phyloP scores from a whole-genome alignment of 352 stramenopile genomes.

The Elongisporangium anandrum region DNA sequence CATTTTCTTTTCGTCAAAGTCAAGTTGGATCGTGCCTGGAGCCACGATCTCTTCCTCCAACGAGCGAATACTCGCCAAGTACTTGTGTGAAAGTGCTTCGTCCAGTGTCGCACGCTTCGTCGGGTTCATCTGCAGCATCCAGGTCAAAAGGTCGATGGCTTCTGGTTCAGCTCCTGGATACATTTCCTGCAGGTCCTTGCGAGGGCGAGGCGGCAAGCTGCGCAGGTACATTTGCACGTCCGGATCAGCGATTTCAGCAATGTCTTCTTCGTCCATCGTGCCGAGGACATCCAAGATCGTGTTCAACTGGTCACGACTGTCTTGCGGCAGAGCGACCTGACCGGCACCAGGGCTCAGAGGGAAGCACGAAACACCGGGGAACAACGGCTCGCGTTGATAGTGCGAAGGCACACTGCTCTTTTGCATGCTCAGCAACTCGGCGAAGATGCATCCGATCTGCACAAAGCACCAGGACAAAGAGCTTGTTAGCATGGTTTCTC shows the following conservation, averaged over 20 bases:
- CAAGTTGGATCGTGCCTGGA: conserved; percentile 72
- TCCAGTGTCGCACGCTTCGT: conserved; percentile 75
- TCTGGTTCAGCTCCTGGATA: conserved; percentile 80
- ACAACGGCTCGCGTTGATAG: conserved; percentile 92
- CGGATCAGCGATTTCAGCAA: conserved; percentile 78
- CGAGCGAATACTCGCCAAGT: conserved; percentile 79
- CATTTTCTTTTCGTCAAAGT: conserved; percentile 87
- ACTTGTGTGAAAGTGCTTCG: conserved; percentile 80
- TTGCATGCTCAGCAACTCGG: conserved; percentile 95
- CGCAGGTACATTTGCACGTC: conserved; percentile 83
- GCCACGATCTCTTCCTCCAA: conserved; percentile 85
- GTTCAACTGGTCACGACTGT: conserved; percentile 84
- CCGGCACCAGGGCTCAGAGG: conserved; percentile 71
- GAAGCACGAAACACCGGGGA: conserved; percentile 92
- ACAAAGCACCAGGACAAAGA: conserved; percentile 2
- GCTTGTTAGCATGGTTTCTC: conserved; percentile 2
- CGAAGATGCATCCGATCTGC: conserved; percentile 94
- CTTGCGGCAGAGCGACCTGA: conserved; percentile 71
- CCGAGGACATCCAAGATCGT: conserved; percentile 86
- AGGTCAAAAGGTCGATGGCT: conserved; percentile 72
- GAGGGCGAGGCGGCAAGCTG: conserved; percentile 58
- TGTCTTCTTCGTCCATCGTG: conserved; percentile 84
- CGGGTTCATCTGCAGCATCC: conserved; percentile 87
- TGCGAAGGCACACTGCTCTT: conserved; percentile 93
- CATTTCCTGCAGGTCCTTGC: conserved; percentile 77